phyloP scores from a whole-genome alignment of 768 basidiomycete genomes.

The Hypsizygus marmoreus region DNA sequence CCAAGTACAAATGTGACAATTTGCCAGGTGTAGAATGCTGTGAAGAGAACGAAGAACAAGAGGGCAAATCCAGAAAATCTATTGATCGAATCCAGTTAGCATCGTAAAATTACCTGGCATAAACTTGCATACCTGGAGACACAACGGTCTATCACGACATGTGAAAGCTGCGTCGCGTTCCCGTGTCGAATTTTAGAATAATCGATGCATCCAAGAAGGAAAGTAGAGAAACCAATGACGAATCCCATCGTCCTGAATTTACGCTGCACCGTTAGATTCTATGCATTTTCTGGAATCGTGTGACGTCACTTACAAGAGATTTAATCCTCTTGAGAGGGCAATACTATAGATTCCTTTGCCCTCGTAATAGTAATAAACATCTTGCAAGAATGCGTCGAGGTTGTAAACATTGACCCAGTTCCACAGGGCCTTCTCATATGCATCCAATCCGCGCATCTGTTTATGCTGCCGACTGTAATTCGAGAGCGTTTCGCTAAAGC shows the following conservation, averaged over 20 bases:
- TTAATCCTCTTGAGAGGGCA: constrained; percentile 85
- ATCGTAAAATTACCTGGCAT: not conserved
- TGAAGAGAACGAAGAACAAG: constrained; percentile 82
- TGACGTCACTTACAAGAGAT: constrained; percentile 77
- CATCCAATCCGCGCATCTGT: constrained; percentile 71
- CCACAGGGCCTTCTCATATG: constrained; percentile 93
- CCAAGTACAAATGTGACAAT: constrained; percentile 77
- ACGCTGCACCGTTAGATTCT: no score
- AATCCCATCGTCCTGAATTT: constrained; percentile 87
- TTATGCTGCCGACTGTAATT: constrained; percentile 38
- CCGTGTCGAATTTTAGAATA: constrained; percentile 78
- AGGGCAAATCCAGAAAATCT: constrained; percentile 86
- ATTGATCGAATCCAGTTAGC: constrained; percentile 9
- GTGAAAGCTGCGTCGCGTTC: constrained; percentile 66
- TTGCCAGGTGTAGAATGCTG: constrained; percentile 89
- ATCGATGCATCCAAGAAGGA: constrained; percentile 93
- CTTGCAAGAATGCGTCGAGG: constrained; percentile 92
- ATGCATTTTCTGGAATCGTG: no score
- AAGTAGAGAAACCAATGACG: constrained; percentile 97
- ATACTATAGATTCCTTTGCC: constrained; percentile 98
- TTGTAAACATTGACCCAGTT: constrained; percentile 99
- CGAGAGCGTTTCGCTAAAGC: constrained; percentile 29
- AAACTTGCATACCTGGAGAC: constrained; percentile 67
- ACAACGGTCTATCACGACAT: constrained; percentile 83
- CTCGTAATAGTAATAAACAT: constrained; percentile 94